Base-by-base conservation (phyloP, 192 early-diverging fungal genomes). In the Rhizophagus sp. region DNA sequence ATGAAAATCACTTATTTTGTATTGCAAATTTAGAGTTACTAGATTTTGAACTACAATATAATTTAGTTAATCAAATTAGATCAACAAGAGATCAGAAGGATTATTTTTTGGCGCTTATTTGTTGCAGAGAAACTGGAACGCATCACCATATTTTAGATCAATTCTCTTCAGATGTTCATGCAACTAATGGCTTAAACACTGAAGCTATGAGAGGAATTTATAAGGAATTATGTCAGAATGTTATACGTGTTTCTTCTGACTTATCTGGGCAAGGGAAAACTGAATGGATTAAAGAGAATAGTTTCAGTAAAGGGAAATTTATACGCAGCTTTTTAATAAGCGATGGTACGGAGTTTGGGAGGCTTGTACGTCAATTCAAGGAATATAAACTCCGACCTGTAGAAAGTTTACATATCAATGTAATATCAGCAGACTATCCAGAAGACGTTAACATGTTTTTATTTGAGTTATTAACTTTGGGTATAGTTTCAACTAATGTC, bases 81-180 rank as follows among this genome's bases (percentile, higher is more conserved):
- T 19, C n/a, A 8, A 22, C 19, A 7, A 19, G 19, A 57, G 5
- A 47, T 57, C 33, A 33, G 62, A 13, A 2, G 12, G 10, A 24
- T 8, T 75, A 62, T 39, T 25, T 30, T 75, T 75, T 75, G 19
- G 74, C 74, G 7, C 57, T 80, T 22, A 62, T 80, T 27, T 80
- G 79, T 70, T 69, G 50, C 47, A 44, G 71, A n/a, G 79, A 80
- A 62, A 12, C 36, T 34, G 79, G 68, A 62, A 49, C 61, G 15
- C 79, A 80, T 50, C 68, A 80, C 22, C 79, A 80, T 24, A 80
- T 80, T 50, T 34, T 80, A 8, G 79, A 80, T 44, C 65, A 80
- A 74, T 80, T 80, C 50, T 33, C 44, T 3, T 39, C 44, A 12
- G 13, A 70, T 80, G 79, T 80, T 27, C 70, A 74, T 30, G 25